These are phyloP conservation scores for Gossypium mustelinum DNA, from an alignment of 345 rosid species.

Conservation along the genomic window DNA sequence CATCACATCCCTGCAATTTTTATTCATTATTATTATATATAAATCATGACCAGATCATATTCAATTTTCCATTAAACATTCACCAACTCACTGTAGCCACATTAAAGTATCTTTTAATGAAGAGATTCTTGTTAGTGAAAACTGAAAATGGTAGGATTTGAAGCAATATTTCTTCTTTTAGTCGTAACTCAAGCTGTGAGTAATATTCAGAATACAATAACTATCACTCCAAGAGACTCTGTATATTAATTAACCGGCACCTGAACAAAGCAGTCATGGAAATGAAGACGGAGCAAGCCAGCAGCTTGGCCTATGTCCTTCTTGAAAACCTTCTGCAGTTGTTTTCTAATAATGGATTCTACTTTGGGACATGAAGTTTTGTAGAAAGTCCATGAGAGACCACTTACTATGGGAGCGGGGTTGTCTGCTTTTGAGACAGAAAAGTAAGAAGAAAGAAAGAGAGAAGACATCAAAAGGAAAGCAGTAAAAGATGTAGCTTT, in stretches of 20 bases:
- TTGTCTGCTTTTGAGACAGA: conserved; percentile 16
- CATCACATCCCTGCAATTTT: conserved; percentile 74
- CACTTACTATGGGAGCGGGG: conserved; percentile 35
- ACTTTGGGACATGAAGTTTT: conserved; percentile 54
- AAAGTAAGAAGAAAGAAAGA: conserved; percentile 15
- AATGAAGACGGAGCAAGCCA: conserved; percentile 83
- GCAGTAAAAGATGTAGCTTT: not conserved
- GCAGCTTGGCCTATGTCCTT: conserved; percentile 83
- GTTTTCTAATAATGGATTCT: conserved; percentile 49
- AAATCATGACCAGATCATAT: not conserved
- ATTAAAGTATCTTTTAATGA: not conserved
- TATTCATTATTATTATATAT: no score
- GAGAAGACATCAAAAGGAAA: conserved; percentile 22
- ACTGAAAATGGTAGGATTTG: not conserved
- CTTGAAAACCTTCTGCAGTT: conserved; percentile 58
- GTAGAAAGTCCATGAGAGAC: conserved; percentile 75
- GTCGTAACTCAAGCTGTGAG: not conserved
- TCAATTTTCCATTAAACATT: not conserved
- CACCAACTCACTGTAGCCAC: not conserved
- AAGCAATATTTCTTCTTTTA: not conserved
- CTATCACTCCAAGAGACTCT: no score
- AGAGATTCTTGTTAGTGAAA: not conserved
- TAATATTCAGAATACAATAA: no score
- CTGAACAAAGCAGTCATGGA: conserved; percentile 96
- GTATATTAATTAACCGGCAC: conserved; percentile 20